Evolutionary conservation across 2,329 filamentous ascomycete genomes (phyloP).

Genomic region (Graphiopsis chlorocephala): DNA sequence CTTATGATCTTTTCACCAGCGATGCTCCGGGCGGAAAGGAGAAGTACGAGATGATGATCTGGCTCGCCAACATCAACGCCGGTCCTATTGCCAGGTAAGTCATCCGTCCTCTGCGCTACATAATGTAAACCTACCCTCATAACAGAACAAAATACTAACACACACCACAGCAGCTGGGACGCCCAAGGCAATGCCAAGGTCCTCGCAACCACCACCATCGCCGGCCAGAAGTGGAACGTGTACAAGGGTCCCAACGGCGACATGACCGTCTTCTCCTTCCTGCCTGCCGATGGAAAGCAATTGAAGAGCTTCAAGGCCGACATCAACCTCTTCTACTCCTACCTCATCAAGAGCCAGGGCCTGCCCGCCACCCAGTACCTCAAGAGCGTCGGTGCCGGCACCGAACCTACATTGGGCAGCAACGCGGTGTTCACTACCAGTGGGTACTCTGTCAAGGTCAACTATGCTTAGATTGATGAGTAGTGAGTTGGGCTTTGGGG

Average conservation of each 20-base stretch:
- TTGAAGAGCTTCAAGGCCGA: constrained; percentile 57
- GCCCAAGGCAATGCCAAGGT: constrained; percentile 30
- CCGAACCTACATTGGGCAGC: constrained; percentile 24
- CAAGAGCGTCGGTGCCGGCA: constrained; percentile 37
- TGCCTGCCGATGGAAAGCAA: constrained; percentile 41
- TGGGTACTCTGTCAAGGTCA: constrained; percentile 16
- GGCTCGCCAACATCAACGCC: constrained; percentile 57
- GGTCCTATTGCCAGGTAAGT: constrained; percentile 56
- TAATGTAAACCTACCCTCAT: background rate
- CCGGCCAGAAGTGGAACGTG: constrained; percentile 55
- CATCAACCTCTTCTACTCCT: constrained; percentile 56
- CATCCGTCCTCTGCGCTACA: background rate
- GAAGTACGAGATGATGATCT: constrained; percentile 67
- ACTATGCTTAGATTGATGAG: constrained; percentile 1
- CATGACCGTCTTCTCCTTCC: constrained; percentile 62
- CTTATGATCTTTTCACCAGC: constrained; percentile 61
- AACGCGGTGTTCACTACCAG: constrained; percentile 23
- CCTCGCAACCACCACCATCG: constrained; percentile 53
- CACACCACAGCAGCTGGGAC: constrained; percentile 30
- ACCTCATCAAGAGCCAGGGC: constrained; percentile 51
- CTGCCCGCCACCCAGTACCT: constrained; percentile 51
- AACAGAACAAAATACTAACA: background rate
- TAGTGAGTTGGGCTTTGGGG: background rate
- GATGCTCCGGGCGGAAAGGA: constrained; percentile 44
- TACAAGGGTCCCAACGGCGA: constrained; percentile 60